Conservation (phyloP, 2,329 filamentous ascomycete genomes). For the Colletotrichum graminicola region DNA sequence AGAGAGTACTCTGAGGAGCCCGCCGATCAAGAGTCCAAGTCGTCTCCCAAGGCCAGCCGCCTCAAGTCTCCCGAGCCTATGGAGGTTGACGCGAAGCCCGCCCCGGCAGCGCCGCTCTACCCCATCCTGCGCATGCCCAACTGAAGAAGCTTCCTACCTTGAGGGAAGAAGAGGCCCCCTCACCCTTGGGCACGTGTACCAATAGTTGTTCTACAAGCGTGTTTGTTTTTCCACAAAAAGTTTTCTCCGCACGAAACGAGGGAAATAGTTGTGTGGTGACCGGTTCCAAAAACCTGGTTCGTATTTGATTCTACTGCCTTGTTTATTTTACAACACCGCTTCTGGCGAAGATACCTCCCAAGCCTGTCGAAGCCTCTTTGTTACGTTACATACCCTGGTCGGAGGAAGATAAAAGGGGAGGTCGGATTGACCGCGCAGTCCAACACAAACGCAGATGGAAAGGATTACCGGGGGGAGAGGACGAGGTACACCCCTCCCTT, state of each 20-base stretch:
- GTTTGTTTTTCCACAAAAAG: slow-evolving; percentile 36
- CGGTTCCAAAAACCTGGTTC: slow-evolving; percentile 35
- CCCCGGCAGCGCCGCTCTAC: slow-evolving; percentile 49
- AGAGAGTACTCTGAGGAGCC: slow-evolving; percentile 63
- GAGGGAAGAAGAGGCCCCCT: slow-evolving; percentile 1
- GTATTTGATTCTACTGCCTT: slow-evolving; percentile 39
- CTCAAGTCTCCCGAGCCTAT: slow-evolving; percentile 42
- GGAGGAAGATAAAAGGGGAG: slow-evolving; percentile 35
- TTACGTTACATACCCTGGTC: slow-evolving; percentile 41
- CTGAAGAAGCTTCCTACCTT: slow-evolving; percentile 42
- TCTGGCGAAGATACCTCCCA: slow-evolving; percentile 30
- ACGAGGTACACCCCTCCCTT: background rate
- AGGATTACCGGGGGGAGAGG: slow-evolving; percentile 6
- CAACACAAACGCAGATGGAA: slow-evolving; percentile 37
- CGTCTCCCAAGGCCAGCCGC: too few species aligned
- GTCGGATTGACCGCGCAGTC: slow-evolving; percentile 38
- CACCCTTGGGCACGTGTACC: slow-evolving; percentile 27
- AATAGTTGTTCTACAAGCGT: slow-evolving; percentile 38
- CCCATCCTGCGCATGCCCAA: slow-evolving; percentile 56
- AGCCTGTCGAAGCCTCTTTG: slow-evolving; percentile 37
- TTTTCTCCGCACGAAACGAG: slow-evolving; percentile 18
- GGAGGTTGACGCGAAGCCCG: slow-evolving; percentile 40
- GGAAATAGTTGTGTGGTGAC: slow-evolving; percentile 34
- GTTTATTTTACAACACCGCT: slow-evolving; percentile 22
- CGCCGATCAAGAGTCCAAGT: slow-evolving; percentile 30